phyloP scores from a whole-genome alignment of 164 flowering plant genomes.

The Macadamia integrifolia region DNA sequence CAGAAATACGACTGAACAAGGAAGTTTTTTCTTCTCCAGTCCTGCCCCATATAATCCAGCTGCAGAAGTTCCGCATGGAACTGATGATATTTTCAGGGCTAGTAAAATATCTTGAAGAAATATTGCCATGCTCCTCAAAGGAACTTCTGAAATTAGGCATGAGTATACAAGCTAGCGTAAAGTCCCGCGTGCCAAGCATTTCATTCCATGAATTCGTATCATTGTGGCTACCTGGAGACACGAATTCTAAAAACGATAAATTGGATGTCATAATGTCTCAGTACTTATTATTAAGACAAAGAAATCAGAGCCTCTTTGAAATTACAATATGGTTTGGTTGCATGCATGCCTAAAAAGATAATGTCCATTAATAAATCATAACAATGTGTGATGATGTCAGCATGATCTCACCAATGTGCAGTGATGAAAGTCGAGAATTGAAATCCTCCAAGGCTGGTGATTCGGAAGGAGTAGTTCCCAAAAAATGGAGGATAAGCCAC shows the following conservation, averaged over 20 bases:
- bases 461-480: constrained; percentile 66
- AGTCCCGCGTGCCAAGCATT: constrained; percentile 64
- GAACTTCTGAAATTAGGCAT: constrained; percentile 33
- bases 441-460: constrained; percentile 73
- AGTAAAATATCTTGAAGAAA: constrained; percentile 39
- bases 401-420: constrained; percentile 65
- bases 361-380: no score
- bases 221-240: constrained; percentile 46
- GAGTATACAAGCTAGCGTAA: constrained; percentile 62
- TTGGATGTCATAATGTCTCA: background rate
- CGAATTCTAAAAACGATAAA: background rate
- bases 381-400: background rate
- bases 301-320: background rate
- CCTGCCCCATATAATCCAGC: constrained; percentile 77
- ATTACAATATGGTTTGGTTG: background rate
- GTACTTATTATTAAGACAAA: background rate
- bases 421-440: constrained; percentile 76
- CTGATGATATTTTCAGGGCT: constrained; percentile 33
- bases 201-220: constrained; percentile 52
- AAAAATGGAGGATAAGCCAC: constrained; percentile 71
- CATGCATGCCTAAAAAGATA: background rate
- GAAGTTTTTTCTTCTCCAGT: constrained; percentile 44
- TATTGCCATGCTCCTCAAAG: constrained; percentile 24
- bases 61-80: constrained; percentile 40
- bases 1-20: constrained; percentile 49